Conservation (phyloP, 2,329 filamentous ascomycete species). For the Arthrinium phaeospermum region DNA sequence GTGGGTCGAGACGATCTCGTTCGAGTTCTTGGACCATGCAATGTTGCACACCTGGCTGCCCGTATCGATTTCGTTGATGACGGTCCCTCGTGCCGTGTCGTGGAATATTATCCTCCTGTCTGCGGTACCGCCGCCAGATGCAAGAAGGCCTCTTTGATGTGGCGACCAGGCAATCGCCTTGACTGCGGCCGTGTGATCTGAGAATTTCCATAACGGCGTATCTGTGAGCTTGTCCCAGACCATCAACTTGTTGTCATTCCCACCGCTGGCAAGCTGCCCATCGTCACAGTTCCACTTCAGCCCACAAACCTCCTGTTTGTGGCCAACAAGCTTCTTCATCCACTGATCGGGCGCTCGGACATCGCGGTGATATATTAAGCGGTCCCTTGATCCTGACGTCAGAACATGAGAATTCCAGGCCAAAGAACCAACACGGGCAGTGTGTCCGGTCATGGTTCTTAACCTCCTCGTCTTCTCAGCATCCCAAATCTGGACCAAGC, state of each 20-base stretch:
- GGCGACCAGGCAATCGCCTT: constrained; percentile 99
- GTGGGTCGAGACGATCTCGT: constrained; percentile 96
- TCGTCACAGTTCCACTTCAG: constrained; percentile 97
- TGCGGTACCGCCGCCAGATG: constrained; percentile 92
- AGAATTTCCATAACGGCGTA: constrained; percentile 90
- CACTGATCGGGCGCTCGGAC: constrained; percentile 92
- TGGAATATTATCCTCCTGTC: constrained; percentile 98
- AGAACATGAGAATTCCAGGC: constrained; percentile 99
- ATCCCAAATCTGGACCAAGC: constrained; percentile 97
- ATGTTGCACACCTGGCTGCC: constrained; percentile 99
- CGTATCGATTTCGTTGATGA: constrained; percentile 90
- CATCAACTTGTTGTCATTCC: constrained; percentile 98
- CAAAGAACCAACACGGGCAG: constrained; percentile 87
- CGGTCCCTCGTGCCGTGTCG: constrained; percentile 84
- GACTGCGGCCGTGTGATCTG: constrained; percentile 92
- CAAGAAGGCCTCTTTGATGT: constrained; percentile 91
- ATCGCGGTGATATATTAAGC: constrained; percentile 93
- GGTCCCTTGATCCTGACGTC: constrained; percentile 91
- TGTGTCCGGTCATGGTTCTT: constrained; percentile 96
- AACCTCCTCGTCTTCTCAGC: constrained; percentile 84
- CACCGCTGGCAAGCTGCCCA: constrained; percentile 90
- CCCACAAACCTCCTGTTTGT: constrained; percentile 98
- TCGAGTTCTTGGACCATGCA: constrained; percentile 96
- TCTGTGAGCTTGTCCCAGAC: constrained; percentile 98
- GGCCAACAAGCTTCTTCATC: constrained; percentile 83